Evolutionary conservation across 495 filamentous ascomycete species (phyloP), one percentile per base, ranked within the genome.

Genomic region (Penicillium parvum): DNA sequence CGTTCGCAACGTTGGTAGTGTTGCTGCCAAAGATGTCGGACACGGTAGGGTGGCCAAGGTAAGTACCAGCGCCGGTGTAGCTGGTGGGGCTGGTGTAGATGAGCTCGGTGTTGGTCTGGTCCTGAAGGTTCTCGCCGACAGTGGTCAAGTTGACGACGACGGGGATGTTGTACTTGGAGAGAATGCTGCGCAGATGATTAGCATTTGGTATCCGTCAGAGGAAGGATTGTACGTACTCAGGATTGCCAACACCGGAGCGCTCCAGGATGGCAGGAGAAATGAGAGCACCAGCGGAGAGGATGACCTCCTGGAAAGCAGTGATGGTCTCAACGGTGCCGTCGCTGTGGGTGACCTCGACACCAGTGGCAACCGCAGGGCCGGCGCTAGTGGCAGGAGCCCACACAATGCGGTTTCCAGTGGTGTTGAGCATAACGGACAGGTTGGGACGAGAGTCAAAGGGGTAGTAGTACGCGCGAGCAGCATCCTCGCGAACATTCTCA

Each of bases 231-330:
- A n/a, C n/a, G n/a, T n/a, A n/a, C 26, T 32, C 29, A 11, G 20
- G 9, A 11, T 50, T 36, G 5, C 75, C 76, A 25, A 79, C 55
- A 7, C 76, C 76, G 5, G 73, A 77, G 5, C 76, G 51, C 50
- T 77, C 69, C 1, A 79, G 62, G 3, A 78, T 18, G 45, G 77
- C 66, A 2, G 73, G 69, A 3, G 72, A 66, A 36, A 71, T 62
- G 22, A 75, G 45, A 7, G 61, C 52, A 0, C 76, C 76, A 3
- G 73, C 74, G 0, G 72, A 57, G 6, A 78, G 9, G 25, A 80
- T 72, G 20, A 78, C 63, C 37, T 64, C 53, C 22, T 45, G 25
- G 4, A 32, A 52, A 2, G 58, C 68, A 1, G 41, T 48, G 34
- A 63, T 40, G n/a, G n/a, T n/a, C n/a, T n/a, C n/a, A n/a, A 10